phyloP scores from a whole-genome alignment of 805 yeast genomes.

The Monosporozyma siamensis region DNA sequence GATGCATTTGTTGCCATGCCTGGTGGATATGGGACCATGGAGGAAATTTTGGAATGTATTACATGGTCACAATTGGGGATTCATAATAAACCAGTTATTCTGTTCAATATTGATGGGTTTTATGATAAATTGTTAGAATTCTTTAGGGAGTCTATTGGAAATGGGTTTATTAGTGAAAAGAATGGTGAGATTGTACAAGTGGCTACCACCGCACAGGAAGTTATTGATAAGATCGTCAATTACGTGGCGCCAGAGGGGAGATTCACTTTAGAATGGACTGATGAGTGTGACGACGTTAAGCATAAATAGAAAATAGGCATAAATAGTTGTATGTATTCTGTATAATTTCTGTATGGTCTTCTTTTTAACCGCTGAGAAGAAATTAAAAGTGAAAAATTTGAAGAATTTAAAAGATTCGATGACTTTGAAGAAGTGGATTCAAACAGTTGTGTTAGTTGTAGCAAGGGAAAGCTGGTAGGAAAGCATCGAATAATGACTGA shows the following conservation, averaged over 20 bases:
- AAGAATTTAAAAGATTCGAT: neutral
- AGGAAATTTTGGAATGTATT: conserved; percentile 80
- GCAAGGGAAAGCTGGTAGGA: neutral
- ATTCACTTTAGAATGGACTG: conserved; percentile 62
- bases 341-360: neutral
- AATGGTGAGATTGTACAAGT: conserved; percentile 62
- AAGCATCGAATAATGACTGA: neutral
- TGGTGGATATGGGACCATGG: conserved; percentile 87
- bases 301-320: neutral
- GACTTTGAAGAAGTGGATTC: neutral
- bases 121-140: conserved; percentile 61
- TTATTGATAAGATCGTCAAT: conserved; percentile 47
- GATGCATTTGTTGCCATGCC: conserved; percentile 83
- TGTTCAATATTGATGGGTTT: conserved; percentile 73
- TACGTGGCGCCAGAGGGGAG: conserved; percentile 65
- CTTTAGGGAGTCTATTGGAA: conserved; percentile 46
- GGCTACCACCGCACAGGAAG: conserved; percentile 62
- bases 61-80: conserved; percentile 89
- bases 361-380: neutral
- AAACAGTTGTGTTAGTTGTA: too few relatives aligned
- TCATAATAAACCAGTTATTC: conserved; percentile 70
- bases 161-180: conserved; percentile 59
- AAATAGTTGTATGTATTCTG: neutral
- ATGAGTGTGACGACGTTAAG: conserved; percentile 11
- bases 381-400: neutral